Percentiles rank a stretch among this genome's conserved stretches.
Evolutionary conservation across 2,329 filamentous ascomycete species (phyloP).

Genomic region (Diplocarpon mali): DNA sequence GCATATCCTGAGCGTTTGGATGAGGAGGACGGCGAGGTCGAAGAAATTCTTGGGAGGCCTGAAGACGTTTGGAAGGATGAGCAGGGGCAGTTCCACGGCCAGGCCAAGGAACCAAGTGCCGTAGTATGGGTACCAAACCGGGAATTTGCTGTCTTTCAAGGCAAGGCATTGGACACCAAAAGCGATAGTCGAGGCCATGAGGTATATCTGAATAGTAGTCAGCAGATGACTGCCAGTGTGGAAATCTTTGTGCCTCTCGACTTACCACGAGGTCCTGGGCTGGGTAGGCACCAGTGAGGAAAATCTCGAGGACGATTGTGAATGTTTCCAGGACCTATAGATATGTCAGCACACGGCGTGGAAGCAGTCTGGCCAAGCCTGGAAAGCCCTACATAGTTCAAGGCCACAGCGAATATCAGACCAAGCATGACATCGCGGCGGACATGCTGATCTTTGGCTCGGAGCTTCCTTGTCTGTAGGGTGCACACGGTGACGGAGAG

Average conservation of each 20-base stretch:
- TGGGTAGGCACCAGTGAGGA: slow-evolving; percentile 17
- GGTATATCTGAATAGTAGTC: slow-evolving; percentile 34
- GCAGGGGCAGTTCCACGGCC: slow-evolving; percentile 40
- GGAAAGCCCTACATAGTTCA: slow-evolving; percentile 31
- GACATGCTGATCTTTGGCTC: slow-evolving; percentile 28
- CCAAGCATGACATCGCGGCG: slow-evolving; percentile 34
- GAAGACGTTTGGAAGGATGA: slow-evolving; percentile 28
- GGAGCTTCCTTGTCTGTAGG: slow-evolving; percentile 36
- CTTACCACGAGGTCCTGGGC: slow-evolving; percentile 26
- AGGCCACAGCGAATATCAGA: slow-evolving; percentile 28
- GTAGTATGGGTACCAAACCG: slow-evolving; percentile 52
- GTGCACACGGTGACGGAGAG: slow-evolving; percentile 41
- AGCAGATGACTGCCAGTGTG: neutral
- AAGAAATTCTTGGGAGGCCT: slow-evolving; percentile 15
- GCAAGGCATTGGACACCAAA: slow-evolving; percentile 50
- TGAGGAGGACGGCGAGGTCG: slow-evolving; percentile 17
- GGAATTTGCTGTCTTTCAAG: slow-evolving; percentile 38
- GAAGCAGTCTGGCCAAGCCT: too few species aligned
- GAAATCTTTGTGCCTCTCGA: neutral
- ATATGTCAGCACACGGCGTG: slow-evolving; percentile 5
- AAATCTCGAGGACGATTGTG: slow-evolving; percentile 16
- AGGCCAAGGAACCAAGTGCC: slow-evolving; percentile 51
- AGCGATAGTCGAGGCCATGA: slow-evolving; percentile 50
- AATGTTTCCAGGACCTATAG: slow-evolving; percentile 25
- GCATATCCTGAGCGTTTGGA: slow-evolving; percentile 22